A percentile compares a stretch with the other conserved stretches of the same genome.
Evolutionary conservation across 2,329 filamentous ascomycete species (phyloP).

Genomic region (Peltaster fructicola): DNA sequence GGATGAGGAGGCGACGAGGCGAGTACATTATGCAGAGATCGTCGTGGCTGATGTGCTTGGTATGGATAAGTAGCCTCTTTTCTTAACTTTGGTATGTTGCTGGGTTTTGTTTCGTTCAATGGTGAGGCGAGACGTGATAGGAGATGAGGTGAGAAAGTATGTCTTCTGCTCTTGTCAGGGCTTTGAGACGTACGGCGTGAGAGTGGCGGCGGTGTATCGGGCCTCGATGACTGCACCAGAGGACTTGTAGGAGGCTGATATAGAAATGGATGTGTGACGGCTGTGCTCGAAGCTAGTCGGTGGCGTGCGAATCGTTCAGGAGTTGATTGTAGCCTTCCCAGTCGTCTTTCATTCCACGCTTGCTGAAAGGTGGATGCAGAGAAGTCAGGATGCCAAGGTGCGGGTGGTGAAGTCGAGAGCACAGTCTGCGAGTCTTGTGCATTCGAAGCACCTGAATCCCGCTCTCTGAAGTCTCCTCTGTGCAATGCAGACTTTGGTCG

Average conservation of each 20-base stretch:
- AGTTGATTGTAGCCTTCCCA: no score
- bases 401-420: constrained; percentile 34
- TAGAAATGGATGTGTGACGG: constrained; percentile 61
- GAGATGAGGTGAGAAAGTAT: constrained; percentile 50
- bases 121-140: constrained; percentile 36
- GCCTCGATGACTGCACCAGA: constrained; percentile 44
- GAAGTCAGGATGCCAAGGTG: constrained; percentile 37
- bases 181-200: constrained; percentile 22
- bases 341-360: constrained; percentile 6
- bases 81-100: constrained; percentile 30
- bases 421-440: constrained; percentile 9
- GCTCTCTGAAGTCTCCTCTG: constrained; percentile 42
- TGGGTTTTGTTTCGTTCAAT: no score
- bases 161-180: constrained; percentile 40
- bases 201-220: constrained; percentile 16
- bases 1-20: constrained; percentile 30
- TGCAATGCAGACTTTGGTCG: constrained; percentile 60
- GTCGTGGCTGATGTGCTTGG: constrained; percentile 49
- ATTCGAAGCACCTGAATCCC: constrained; percentile 14
- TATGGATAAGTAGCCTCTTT: constrained; percentile 41
- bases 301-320: no score
- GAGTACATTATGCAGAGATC: constrained; percentile 22
- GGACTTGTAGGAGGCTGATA: constrained; percentile 85
- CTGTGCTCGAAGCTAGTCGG: constrained; percentile 36
- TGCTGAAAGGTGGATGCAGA: constrained; percentile 20